These are phyloP conservation scores for Dothistroma pini DNA, from an alignment of 2,329 filamentous ascomycete genomes.

Conservation along the genomic window DNA sequence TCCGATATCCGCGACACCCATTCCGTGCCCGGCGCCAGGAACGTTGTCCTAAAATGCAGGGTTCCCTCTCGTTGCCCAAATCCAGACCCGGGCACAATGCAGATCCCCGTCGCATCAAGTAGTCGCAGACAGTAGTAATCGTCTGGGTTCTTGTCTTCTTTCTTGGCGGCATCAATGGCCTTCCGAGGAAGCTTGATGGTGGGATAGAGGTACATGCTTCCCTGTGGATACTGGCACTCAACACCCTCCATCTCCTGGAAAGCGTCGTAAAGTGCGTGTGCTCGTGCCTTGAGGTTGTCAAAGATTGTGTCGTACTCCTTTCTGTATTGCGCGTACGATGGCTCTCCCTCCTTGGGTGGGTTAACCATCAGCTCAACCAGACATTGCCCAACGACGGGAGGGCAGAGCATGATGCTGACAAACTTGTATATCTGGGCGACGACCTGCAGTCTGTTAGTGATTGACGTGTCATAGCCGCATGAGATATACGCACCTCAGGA, in stretches of 20 bases:
- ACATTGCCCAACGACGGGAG: slow-evolving; percentile 93
- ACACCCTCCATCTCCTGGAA: slow-evolving; percentile 97
- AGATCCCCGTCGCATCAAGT: slow-evolving; percentile 91
- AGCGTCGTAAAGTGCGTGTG: slow-evolving; percentile 79
- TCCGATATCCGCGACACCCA: slow-evolving; percentile 84
- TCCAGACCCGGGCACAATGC: slow-evolving; percentile 85
- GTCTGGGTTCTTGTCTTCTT: slow-evolving; percentile 72
- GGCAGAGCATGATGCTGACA: slow-evolving; percentile 93
- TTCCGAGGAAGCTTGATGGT: slow-evolving; percentile 76
- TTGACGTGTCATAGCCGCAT: neutral
- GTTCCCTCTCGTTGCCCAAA: slow-evolving; percentile 93
- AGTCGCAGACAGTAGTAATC: slow-evolving; percentile 92
- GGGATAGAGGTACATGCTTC: slow-evolving; percentile 98
- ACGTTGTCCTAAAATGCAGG: slow-evolving; percentile 93
- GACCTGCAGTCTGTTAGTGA: slow-evolving; percentile 54
- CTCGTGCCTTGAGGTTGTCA: slow-evolving; percentile 71
- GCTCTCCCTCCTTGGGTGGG: slow-evolving; percentile 78
- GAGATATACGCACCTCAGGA: slow-evolving; percentile 30
- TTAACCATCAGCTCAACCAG: slow-evolving; percentile 98
- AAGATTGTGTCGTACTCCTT: slow-evolving; percentile 82
- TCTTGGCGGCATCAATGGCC: slow-evolving; percentile 69
- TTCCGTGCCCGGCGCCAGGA: slow-evolving; percentile 91
- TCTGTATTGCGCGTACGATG: slow-evolving; percentile 78
- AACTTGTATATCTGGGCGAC: slow-evolving; percentile 98
- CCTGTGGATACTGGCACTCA: slow-evolving; percentile 82